Evolutionary conservation across 2,329 filamentous ascomycete species (phyloP).

Genomic region (Calonectria leucothoes): DNA sequence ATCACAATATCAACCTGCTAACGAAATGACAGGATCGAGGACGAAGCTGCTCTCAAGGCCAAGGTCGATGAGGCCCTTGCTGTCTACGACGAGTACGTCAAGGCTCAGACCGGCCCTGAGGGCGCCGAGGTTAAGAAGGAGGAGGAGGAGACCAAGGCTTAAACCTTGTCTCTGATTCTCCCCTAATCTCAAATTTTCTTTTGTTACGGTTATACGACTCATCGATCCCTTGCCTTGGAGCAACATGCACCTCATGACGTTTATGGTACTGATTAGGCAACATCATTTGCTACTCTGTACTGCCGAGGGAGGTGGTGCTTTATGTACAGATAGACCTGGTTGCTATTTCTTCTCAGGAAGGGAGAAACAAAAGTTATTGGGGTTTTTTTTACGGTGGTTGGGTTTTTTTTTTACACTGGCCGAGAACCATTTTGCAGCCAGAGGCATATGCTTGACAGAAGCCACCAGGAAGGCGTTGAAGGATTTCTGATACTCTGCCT

Average conservation of each 20-base stretch:
- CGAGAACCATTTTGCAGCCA: constrained; percentile 27
- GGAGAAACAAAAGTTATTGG: constrained; percentile 50
- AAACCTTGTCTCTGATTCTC: constrained; percentile 33
- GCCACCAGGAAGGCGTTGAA: constrained; percentile 54
- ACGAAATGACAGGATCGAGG: constrained; percentile 76
- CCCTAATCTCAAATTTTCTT: constrained; percentile 43
- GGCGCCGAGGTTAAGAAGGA: constrained; percentile 60
- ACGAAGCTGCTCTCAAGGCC: constrained; percentile 86
- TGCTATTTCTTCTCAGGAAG: constrained; percentile 52
- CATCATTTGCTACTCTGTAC: constrained; percentile 44
- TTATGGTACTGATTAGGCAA: constrained; percentile 42
- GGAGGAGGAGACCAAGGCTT: constrained; percentile 57
- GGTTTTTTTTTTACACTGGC: constrained; percentile 31
- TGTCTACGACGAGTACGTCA: constrained; percentile 99
- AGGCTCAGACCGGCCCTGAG: constrained; percentile 71
- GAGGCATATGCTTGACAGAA: constrained; percentile 38
- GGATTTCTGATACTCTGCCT: constrained; percentile 54
- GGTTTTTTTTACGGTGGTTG: constrained; percentile 43
- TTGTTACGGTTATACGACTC: constrained; percentile 45
- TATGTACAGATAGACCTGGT: constrained; percentile 56
- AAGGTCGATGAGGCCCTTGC: constrained; percentile 98
- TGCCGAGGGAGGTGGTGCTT: constrained; percentile 44
- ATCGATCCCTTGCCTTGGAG: constrained; percentile 40
- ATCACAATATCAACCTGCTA: constrained; percentile 25
- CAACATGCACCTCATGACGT: constrained; percentile 37